A percentile compares a stretch with the other conserved stretches of the same genome.
These are phyloP conservation scores for Salix exigua DNA, from an alignment of 345 rosid species.

Conservation along the genomic window DNA sequence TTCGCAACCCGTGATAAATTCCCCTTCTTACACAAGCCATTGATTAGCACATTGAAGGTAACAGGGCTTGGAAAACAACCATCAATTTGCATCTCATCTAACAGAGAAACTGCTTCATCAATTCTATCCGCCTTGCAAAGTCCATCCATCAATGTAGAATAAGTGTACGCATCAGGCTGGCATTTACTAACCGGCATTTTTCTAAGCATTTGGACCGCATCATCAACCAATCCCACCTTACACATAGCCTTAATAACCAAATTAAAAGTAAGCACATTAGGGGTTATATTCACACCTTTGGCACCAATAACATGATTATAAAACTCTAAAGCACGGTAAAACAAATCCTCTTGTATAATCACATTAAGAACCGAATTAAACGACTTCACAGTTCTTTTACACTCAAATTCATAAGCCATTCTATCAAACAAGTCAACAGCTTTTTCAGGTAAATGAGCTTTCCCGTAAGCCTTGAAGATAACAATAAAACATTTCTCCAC, in stretches of 20 bases:
- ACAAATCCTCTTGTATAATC: conserved; percentile 52
- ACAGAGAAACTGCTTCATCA: conserved; percentile 73
- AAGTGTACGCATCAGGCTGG: conserved; percentile 73
- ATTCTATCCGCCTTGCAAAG: conserved; percentile 72
- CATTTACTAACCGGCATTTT: conserved; percentile 58
- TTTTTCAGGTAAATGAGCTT: conserved; percentile 53
- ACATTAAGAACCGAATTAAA: conserved; percentile 87
- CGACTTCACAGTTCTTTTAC: conserved; percentile 69
- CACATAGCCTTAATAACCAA: conserved; percentile 68
- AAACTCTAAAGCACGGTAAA: conserved; percentile 62
- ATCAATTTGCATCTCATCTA: conserved; percentile 95
- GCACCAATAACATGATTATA: conserved; percentile 43
- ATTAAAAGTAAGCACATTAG: conserved; percentile 69
- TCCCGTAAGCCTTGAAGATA: conserved; percentile 74
- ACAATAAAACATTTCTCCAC: conserved; percentile 52
- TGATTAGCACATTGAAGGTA: conserved; percentile 69
- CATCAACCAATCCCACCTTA: conserved; percentile 63
- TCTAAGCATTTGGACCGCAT: conserved; percentile 63
- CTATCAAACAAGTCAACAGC: conserved; percentile 64
- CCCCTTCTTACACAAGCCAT: conserved; percentile 83
- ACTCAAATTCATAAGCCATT: conserved; percentile 58
- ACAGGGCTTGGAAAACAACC: conserved; percentile 67
- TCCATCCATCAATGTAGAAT: conserved; percentile 91
- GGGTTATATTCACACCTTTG: conserved; percentile 45
- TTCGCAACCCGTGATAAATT: conserved; percentile 66